Evolutionary conservation across 495 filamentous ascomycete species (phyloP).

Genomic region (Sordaria brevicollis): DNA sequence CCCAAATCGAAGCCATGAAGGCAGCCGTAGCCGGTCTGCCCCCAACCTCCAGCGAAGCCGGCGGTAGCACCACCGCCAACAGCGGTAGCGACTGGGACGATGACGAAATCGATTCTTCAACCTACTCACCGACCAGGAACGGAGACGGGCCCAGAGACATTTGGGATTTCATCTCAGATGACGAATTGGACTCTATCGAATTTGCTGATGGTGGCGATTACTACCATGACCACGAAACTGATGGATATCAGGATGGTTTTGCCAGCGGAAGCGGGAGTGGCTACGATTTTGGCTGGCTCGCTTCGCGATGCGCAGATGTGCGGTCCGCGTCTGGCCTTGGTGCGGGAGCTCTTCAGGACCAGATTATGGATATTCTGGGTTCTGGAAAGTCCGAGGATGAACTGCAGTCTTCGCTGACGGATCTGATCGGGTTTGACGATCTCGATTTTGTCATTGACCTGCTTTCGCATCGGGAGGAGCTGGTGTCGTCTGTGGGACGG

Average conservation of each 20-base stretch:
- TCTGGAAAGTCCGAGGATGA: slow-evolving; percentile 66
- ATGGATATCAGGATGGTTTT: slow-evolving; percentile 4
- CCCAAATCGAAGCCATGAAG: slow-evolving; percentile 37
- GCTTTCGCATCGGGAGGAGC: slow-evolving; percentile 58
- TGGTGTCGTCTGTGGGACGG: slow-evolving; percentile 31
- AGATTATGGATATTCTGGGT: slow-evolving; percentile 57
- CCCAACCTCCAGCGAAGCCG: slow-evolving; percentile 12
- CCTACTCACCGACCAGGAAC: slow-evolving; percentile 46
- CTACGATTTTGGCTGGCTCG: slow-evolving; percentile 52
- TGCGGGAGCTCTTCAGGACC: slow-evolving; percentile 51
- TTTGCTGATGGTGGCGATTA: slow-evolving; percentile 33
- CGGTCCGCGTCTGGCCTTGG: slow-evolving; percentile 50
- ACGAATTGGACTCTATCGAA: slow-evolving; percentile 45
- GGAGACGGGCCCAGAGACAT: slow-evolving; percentile 62
- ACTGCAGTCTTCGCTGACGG: slow-evolving; percentile 78
- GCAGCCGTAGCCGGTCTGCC: slow-evolving; percentile 28
- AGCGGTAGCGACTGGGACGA: slow-evolving; percentile 20
- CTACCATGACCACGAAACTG: slow-evolving; percentile 21
- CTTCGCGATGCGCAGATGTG: slow-evolving; percentile 49
- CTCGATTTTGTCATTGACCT: slow-evolving; percentile 81
- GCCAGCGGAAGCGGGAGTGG: slow-evolving; percentile 17
- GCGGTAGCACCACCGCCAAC: slow-evolving; percentile 1
- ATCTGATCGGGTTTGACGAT: slow-evolving; percentile 86
- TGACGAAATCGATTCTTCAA: slow-evolving; percentile 45
- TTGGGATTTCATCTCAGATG: slow-evolving; percentile 79